Evolutionary conservation across 768 basidiomycete species (phyloP).

Genomic region (Auriscalpium microsporum): DNA sequence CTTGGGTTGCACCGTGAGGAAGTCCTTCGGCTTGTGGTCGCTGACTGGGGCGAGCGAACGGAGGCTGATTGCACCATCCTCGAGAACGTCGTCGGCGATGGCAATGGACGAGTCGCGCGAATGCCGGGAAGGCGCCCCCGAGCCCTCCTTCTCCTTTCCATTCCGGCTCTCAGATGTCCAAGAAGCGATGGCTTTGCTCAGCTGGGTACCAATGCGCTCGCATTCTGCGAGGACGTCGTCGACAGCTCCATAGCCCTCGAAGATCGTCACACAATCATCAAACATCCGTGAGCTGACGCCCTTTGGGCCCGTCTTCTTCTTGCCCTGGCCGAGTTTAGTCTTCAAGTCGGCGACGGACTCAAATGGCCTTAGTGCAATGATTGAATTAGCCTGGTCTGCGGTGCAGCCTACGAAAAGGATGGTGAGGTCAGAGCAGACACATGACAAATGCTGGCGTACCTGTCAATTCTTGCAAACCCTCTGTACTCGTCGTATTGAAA

Average conservation of each 20-base stretch:
- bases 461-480: slow-evolving; percentile 66
- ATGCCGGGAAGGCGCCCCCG: slow-evolving; percentile 20
- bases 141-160: slow-evolving; percentile 31
- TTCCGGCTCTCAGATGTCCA: slow-evolving; percentile 46
- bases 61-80: slow-evolving; percentile 59
- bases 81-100: slow-evolving; percentile 27
- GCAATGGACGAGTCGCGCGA: slow-evolving; percentile 12
- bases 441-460: slow-evolving; percentile 35
- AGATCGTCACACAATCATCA: slow-evolving; percentile 81
- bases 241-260: slow-evolving; percentile 79
- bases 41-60: slow-evolving; percentile 35
- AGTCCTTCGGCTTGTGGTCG: slow-evolving; percentile 44
- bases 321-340: slow-evolving; percentile 71
- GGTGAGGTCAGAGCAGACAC: background rate
- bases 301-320: slow-evolving; percentile 72
- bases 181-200: slow-evolving; percentile 65
- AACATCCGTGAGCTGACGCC: slow-evolving; percentile 88
- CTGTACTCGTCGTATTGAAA: slow-evolving; percentile 54
- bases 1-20: slow-evolving; percentile 68
- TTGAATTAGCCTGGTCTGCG: slow-evolving; percentile 68
- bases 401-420: slow-evolving; percentile 52
- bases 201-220: slow-evolving; percentile 71
- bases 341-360: slow-evolving; percentile 66
- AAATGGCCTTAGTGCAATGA: slow-evolving; percentile 77
- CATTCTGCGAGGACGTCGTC: slow-evolving; percentile 85